phyloP scores from a whole-genome alignment of 129 eudicot species.

The Lonicera japonica region DNA sequence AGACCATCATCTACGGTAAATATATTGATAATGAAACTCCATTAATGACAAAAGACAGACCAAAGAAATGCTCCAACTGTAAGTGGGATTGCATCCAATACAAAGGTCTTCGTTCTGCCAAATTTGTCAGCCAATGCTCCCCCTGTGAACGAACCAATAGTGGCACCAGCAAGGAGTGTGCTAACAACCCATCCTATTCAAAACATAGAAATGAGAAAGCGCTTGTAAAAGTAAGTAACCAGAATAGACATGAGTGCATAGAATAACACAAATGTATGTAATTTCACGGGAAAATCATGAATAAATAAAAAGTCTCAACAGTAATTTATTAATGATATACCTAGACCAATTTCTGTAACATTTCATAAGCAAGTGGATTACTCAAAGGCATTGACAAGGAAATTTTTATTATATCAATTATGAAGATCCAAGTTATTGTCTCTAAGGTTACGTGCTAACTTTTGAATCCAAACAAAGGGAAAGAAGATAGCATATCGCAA shows the following conservation, averaged over 20 bases:
- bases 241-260: not conserved
- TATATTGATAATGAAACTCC: not conserved
- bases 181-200: slow-evolving; percentile 89
- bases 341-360: not conserved
- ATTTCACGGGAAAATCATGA: too few relatives aligned
- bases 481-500: not conserved
- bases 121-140: slow-evolving; percentile 85
- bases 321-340: not conserved
- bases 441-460: not conserved
- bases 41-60: slow-evolving; percentile 28
- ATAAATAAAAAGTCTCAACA: too few relatives aligned
- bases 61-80: slow-evolving; percentile 88
- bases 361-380: not conserved
- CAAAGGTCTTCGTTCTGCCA: slow-evolving; percentile 80
- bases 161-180: slow-evolving; percentile 92
- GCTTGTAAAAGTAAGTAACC: not conserved
- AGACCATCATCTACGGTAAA: slow-evolving; percentile 5
- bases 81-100: slow-evolving; percentile 85
- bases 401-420: not conserved
- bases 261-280: not conserved
- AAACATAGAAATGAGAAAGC: not conserved
- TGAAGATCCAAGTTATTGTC: not conserved
- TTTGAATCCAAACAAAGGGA: too few relatives aligned
- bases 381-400: not conserved
- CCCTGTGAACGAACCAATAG: slow-evolving; percentile 91